These are phyloP conservation scores for Micractinium conductrix DNA, from an alignment of 139 green algal species.

Conservation along the genomic window DNA sequence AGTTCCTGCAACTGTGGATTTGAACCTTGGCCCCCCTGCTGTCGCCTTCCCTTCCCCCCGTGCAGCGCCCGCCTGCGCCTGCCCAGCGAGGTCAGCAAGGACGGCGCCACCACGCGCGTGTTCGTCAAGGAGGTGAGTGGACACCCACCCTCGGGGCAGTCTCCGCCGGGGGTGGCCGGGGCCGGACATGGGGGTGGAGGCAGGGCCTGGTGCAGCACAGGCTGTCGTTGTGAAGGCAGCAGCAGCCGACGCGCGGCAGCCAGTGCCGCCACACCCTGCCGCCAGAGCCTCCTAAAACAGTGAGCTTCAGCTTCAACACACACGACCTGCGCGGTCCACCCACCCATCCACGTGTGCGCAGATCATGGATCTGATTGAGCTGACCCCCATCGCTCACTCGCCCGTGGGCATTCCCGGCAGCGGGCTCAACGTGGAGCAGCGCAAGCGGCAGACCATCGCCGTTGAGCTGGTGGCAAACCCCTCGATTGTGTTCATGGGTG, in stretches of 20 bases:
- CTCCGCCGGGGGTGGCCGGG: too few relatives aligned
- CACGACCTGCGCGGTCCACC: too few relatives aligned
- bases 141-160: too few relatives aligned
- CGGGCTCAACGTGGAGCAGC: slow-evolving; percentile 61
- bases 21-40: slow-evolving; percentile 6
- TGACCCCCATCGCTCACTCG: slow-evolving; percentile 40
- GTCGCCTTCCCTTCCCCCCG: neutral
- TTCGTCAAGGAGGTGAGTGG: slow-evolving; percentile 59
- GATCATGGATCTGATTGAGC: slow-evolving; percentile 62
- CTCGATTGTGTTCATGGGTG: slow-evolving; percentile 35
- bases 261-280: too few relatives aligned
- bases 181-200: too few relatives aligned
- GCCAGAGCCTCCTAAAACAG: too few relatives aligned
- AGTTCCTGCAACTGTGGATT: too few relatives aligned
- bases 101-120: neutral
- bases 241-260: too few relatives aligned
- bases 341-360: too few relatives aligned
- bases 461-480: slow-evolving; percentile 65
- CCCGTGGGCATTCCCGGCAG: slow-evolving; percentile 53
- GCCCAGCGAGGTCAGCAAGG: slow-evolving; percentile 4
- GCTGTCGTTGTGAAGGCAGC: too few relatives aligned
- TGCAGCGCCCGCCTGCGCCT: slow-evolving; percentile 24
- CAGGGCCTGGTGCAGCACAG: neutral
- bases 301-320: too few relatives aligned
- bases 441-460: slow-evolving; percentile 66